Evolutionary conservation across 78 protist species (phyloP), one percentile per base, ranked within the genome.

Genomic region (Dictyostelium capitatum): DNA sequence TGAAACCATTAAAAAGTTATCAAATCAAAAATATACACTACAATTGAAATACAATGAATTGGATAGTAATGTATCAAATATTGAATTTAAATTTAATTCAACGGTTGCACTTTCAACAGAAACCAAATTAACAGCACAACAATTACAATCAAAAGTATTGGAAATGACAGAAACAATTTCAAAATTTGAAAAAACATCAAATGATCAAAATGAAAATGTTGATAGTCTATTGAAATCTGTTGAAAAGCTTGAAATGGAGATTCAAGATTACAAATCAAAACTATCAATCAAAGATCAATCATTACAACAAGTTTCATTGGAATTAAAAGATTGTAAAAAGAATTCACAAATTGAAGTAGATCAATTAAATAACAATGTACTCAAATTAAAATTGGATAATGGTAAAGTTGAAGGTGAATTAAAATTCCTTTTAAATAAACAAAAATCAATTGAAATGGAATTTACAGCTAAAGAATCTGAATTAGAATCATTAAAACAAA

Each of bases 11-110:
- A 37, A 46, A 48, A 20, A 73, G n/a, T 4, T 73, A 46, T 73
- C 79, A 73, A 48, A 43, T 46, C 59, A 73, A 73, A 73, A 73
- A 12, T n/a, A 73, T 73, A 48, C 51, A 9, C 9, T 73, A 46
- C 56, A n/a, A 47, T 17, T 73, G 46, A 73, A 48, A 47, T 73
- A n/a, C n/a, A 73, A 47, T 73, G 79, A 73, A 46, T 73, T 73
- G 56, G 79, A 73, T 37, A 30, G n/a, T 11, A 46, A 51, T 11
- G 41, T 73, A 43, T n/a, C 28, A 73, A 73, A 73, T 15, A 73
- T 47, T 73, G 54, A 73, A 73, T 73, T 73, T 46, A 51, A 73
- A 46, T 47, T 73, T 73, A n/a, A 47, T 43, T 28, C 75, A 0
- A 67, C 75, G 7, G 41, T 41, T 6, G 25, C 10, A 5, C 15